Evolutionary conservation across 768 basidiomycete species (phyloP), one percentile per base, ranked within the genome.

Genomic region (Naganishia vaughanmartiniae): DNA sequence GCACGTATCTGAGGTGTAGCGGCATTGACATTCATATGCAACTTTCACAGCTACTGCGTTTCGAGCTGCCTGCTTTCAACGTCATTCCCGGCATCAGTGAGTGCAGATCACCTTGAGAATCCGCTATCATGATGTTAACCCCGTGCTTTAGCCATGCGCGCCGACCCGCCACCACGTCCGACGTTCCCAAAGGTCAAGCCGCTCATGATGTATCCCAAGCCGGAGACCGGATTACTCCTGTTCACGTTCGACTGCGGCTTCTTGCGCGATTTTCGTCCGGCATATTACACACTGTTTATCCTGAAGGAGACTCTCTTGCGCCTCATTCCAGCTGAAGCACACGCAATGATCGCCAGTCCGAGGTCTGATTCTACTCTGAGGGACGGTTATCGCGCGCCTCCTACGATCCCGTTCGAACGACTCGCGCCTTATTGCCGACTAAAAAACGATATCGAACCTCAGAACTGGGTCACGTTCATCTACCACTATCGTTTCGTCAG

Each of bases 141-240:
- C 7, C 42, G 14, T 30, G 28, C 17, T 39, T 7, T 26, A 69
- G 68, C 56, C 14, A 60, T 81, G 34, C 72, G 80, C 5, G 76
- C 78, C 11, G 80, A 81, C 72, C 80, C 80, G 11, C 80, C 80
- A 21, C 80, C 80, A 12, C 39, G 80, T 21, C 73, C 76, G 66
- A 75, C 73, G 2, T 75, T 77, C 65, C 77, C 80, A 24, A 70
- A 69, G 10, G 70, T 77, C 51, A 78, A 78, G 6, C 72, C 73
- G 10, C 68, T 69, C 31, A 70, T 71, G 21, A 75, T 79, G 66
- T 55, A 71, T 21, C 77, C 80, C 4, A 60, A 75, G 33, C 78
- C 80, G 15, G 73, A 74, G 36, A 74, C 73, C 7, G 80, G 80
- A 5, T 56, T 77, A 1, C 70, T 79, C 48, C 66, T 79, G 39